Percentiles rank a stretch among this genome's conserved stretches.
phyloP scores from a whole-genome alignment of 129 eudicot species.

The Sambucus nigra region DNA sequence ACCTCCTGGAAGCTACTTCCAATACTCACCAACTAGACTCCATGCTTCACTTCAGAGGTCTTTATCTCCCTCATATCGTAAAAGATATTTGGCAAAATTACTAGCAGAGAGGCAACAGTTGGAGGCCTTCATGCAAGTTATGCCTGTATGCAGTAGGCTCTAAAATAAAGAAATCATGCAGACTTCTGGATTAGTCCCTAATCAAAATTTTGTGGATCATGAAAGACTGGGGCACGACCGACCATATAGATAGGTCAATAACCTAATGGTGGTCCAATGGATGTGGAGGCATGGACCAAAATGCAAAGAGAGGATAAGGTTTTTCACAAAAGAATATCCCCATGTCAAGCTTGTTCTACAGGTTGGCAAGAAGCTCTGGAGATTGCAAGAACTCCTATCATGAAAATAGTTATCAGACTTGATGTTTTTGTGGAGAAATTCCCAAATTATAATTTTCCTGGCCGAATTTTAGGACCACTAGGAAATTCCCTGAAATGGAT shows the following conservation, averaged over 20 bases:
- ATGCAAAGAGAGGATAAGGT: constrained; percentile 64
- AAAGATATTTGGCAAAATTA: constrained; percentile 60
- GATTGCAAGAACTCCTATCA: no score
- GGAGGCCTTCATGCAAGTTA: constrained; percentile 63
- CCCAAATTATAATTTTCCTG: no score
- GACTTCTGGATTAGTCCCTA: constrained; percentile 37
- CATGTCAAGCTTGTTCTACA: no score
- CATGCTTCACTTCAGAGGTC: constrained; percentile 60
- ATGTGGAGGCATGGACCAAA: constrained; percentile 42
- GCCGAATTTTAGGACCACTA: no score
- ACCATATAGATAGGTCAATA: constrained; percentile 40
- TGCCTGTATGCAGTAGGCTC: constrained; percentile 73
- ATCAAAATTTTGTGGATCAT: constrained; percentile 41
- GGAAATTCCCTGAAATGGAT: no score
- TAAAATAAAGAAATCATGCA: constrained; percentile 70
- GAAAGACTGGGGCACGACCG: constrained; percentile 60
- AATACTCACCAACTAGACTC: constrained; percentile 62
- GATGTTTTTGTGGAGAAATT: no score
- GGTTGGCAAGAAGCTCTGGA: no score
- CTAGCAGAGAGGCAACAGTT: constrained; percentile 63
- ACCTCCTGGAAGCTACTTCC: constrained; percentile 73
- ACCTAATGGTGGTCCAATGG: constrained; percentile 54
- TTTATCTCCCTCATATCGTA: constrained; percentile 61
- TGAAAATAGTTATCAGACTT: no score
- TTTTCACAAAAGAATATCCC: no score